Percentiles rank a stretch among this genome's conserved stretches.
Conservation (phyloP, 2,329 filamentous ascomycete genomes). For the Trichoderma pleuroti region DNA sequence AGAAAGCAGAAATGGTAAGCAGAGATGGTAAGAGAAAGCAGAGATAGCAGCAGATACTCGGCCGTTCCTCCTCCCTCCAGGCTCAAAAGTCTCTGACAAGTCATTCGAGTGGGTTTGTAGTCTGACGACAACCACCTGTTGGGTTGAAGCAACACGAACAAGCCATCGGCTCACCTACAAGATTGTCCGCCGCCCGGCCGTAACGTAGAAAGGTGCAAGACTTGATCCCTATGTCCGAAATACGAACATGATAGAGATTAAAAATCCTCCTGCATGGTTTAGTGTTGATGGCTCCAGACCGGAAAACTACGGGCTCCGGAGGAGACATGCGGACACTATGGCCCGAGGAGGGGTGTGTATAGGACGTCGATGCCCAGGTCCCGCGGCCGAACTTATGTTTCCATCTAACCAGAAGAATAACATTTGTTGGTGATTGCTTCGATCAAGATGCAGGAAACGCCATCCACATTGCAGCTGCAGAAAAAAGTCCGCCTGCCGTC, state of each 20-base stretch:
- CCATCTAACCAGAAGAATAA: not conserved
- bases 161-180: not conserved
- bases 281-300: not conserved
- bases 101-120: not conserved
- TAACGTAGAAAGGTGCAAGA: not conserved
- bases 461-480: conserved; percentile 8
- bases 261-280: not conserved
- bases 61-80: not conserved
- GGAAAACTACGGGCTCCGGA: not conserved
- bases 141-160: not conserved
- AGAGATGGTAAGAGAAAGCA: not conserved
- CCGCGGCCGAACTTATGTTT: not conserved
- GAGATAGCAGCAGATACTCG: not conserved
- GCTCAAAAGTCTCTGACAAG: not conserved
- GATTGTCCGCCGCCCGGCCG: not conserved
- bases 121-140: not conserved
- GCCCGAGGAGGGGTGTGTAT: not conserved
- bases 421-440: conserved; percentile 15
- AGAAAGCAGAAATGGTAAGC: not conserved
- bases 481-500: not conserved
- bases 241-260: not conserved
- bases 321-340: not conserved
- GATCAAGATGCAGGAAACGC: conserved; percentile 8
- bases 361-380: not conserved
- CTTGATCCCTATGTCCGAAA: not conserved